Evolutionary conservation across 2,329 filamentous ascomycete genomes (phyloP), one percentile per base, ranked within the genome.

Genomic region (Ceratocystis papillata): DNA sequence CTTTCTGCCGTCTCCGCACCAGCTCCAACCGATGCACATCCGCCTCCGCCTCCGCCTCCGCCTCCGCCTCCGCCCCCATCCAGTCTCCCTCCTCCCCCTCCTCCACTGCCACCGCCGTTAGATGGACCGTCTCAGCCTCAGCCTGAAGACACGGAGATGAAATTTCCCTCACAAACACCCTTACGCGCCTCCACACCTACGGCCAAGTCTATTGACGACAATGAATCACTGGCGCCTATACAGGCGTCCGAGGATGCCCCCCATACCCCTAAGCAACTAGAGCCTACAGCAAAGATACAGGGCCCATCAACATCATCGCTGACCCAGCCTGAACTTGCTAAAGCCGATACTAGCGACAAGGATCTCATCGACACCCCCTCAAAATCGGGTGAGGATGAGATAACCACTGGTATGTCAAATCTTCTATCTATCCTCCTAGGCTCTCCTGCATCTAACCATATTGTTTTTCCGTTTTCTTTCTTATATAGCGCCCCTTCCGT

Each of bases 131-230:
- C 28, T 22, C 53, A 33, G 28, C 5, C 53, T n/a, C 25, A 20
- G 53, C 53, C 28, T 15, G n/a, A 33, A 17, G 53, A 57, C 12
- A 3, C 30, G 15, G 53, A 57, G 5, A 33, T 57, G 25, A 33
- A 57, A 12, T 30, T 30, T 33, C 53, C 28, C 53, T 57, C 53
- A 57, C 53, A 57, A 57, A 6, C 53, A 28, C 15, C 17, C 28
- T 57, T 57, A 28, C 53, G 53, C 53, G 53, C 53, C 53, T 57
- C 53, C 20, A 57, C 53, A n/a, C 53, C 53, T 30, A n/a, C 28
- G 53, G 12, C 25, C 28, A 57, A 25, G 3, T 33, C 28, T 22
- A 30, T 15, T 3, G 6, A 28, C n/a, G 17, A 30, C 28, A 33
- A 15, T 12, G 15, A 5, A 57, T 3, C 30, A 17, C 53, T 30